Conservation (phyloP, 768 basidiomycete species). For the Boletus pseudopeckii region DNA sequence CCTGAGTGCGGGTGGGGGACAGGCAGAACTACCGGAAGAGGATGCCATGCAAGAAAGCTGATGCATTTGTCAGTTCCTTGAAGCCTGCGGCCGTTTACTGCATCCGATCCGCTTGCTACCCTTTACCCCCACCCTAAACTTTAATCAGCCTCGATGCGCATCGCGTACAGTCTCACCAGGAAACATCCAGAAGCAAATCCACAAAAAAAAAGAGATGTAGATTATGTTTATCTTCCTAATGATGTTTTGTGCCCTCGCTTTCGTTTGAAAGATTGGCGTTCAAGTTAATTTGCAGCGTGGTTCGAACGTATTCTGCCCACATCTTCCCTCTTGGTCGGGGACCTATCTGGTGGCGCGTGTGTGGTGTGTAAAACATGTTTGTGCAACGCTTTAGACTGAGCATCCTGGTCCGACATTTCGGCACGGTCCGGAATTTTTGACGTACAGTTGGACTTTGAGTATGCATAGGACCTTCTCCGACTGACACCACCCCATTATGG, state of each 20-base stretch:
- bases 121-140: not conserved
- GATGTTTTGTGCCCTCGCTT: not conserved
- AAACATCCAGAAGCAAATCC: not conserved
- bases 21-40: slow-evolving; percentile 3
- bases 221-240: not conserved
- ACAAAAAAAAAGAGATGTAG: not conserved
- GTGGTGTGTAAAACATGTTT: too few relatives aligned
- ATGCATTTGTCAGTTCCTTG: slow-evolving; percentile 6
- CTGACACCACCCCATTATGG: too few relatives aligned
- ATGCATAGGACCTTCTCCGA: too few relatives aligned
- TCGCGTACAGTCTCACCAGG: not conserved
- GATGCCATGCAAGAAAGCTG: slow-evolving; percentile 26
- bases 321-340: too few relatives aligned
- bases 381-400: too few relatives aligned
- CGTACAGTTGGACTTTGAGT: too few relatives aligned
- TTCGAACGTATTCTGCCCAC: too few relatives aligned
- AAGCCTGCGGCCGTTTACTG: not conserved
- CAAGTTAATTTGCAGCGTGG: too few relatives aligned
- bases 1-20: slow-evolving; percentile 24
- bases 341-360: too few relatives aligned
- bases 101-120: not conserved
- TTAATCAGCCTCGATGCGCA: not conserved
- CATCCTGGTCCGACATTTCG: too few relatives aligned
- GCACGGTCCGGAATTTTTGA: too few relatives aligned
- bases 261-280: not conserved